These are phyloP conservation scores for Talaromyces sp. DNA, from an alignment of 2,329 filamentous ascomycete species.

Conservation along the genomic window DNA sequence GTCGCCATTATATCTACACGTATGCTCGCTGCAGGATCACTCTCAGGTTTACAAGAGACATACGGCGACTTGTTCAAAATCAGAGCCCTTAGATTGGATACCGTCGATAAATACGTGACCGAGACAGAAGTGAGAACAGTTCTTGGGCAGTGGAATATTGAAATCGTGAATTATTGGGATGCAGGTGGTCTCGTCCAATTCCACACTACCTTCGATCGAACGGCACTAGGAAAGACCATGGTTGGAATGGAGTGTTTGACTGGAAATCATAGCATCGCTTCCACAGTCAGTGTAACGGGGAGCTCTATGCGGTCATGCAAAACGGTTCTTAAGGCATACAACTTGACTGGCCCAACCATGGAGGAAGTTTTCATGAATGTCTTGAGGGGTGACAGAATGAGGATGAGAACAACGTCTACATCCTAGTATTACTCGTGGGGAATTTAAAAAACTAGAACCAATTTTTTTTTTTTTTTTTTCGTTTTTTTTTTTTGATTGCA, in stretches of 20 bases:
- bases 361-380: conserved; percentile 13
- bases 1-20: conserved; percentile 80
- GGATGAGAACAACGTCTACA: too few species aligned
- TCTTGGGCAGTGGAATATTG: not conserved
- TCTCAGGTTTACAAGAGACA: not conserved
- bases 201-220: not conserved
- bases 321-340: conserved; percentile 1
- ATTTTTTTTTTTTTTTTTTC: too few species aligned
- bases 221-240: not conserved
- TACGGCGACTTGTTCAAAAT: not conserved
- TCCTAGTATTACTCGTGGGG: too few species aligned
- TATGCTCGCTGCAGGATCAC: conserved; percentile 79
- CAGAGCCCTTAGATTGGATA: not conserved
- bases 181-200: conserved; percentile 3
- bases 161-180: not conserved
- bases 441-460: too few species aligned
- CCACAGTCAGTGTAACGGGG: not conserved
- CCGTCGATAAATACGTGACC: not conserved
- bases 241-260: not conserved
- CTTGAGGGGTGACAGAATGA: not conserved
- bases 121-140: not conserved
- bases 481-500: too few species aligned
- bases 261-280: not conserved
- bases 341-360: not conserved
- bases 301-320: not conserved